Conservation (phyloP, 2,329 filamentous ascomycete genomes). For the Colletotrichum lupini region DNA sequence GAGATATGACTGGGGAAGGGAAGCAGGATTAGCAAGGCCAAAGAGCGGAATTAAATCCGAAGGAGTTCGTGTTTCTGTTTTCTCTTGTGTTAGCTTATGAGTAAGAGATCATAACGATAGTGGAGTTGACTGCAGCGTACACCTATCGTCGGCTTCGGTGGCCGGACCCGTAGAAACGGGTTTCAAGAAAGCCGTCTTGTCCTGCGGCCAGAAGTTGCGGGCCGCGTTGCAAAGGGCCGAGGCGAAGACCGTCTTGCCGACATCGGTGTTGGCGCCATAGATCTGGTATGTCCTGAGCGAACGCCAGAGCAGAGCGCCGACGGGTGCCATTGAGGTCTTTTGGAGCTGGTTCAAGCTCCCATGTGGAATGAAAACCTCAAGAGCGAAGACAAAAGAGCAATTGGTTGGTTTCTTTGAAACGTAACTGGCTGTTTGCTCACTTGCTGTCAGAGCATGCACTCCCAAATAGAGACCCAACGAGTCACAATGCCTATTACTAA, state of each 20-base stretch:
- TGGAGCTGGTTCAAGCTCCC: background rate
- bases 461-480: background rate
- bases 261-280: slow-evolving; percentile 86
- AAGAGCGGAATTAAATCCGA: background rate
- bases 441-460: background rate
- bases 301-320: slow-evolving; percentile 74
- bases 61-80: slow-evolving; percentile 4
- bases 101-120: background rate
- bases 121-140: slow-evolving; percentile 40
- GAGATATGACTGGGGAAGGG: slow-evolving; percentile 66
- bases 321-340: slow-evolving; percentile 51
- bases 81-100: background rate
- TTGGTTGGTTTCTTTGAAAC: too few relatives aligned
- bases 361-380: background rate
- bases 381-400: background rate
- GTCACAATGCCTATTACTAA: slow-evolving; percentile 2
- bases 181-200: slow-evolving; percentile 76
- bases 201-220: slow-evolving; percentile 54
- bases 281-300: slow-evolving; percentile 78
- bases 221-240: slow-evolving; percentile 77
- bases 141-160: slow-evolving; percentile 78
- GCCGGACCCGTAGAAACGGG: slow-evolving; percentile 82
- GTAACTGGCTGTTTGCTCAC: background rate
- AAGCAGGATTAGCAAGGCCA: background rate
- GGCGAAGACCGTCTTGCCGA: slow-evolving; percentile 86